phyloP scores from a whole-genome alignment of 75 land plant species.

The Cunninghamia lanceolata region DNA sequence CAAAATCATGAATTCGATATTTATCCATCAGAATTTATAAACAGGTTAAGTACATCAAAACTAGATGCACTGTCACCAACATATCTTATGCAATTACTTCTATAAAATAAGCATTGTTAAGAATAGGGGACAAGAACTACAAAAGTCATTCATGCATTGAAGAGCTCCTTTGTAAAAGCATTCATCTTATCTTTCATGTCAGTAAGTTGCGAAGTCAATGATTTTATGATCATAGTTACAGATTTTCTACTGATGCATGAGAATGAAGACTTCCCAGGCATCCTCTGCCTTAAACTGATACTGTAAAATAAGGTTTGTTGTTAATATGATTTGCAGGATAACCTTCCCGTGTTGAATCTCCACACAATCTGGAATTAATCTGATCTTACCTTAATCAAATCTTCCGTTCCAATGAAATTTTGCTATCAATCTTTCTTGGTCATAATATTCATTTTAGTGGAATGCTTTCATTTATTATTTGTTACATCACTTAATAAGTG shows the following conservation, averaged over 20 bases:
- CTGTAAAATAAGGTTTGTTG: not conserved
- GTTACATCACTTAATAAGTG: not conserved
- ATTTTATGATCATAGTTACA: not conserved
- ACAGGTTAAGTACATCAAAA: not conserved
- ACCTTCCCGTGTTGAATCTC: not conserved
- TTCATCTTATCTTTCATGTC: not conserved
- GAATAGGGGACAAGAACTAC: not conserved
- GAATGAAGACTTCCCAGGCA: not conserved
- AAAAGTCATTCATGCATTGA: not conserved
- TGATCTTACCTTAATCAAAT: not conserved
- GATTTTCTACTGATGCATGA: not conserved
- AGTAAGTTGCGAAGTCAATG: not conserved
- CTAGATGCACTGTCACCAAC: not conserved
- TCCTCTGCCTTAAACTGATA: not conserved
- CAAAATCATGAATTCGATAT: not conserved
- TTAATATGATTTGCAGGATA: not conserved
- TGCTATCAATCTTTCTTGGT: not conserved
- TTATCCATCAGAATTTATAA: not conserved
- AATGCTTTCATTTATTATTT: not conserved
- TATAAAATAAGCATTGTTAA: constrained; percentile 1
- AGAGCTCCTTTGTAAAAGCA: not conserved
- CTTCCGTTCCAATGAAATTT: not conserved
- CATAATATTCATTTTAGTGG: not conserved
- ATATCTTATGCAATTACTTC: not conserved
- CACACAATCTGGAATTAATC: not conserved